A percentile compares a stretch with the other conserved stretches of the same genome.
These are phyloP conservation scores for Corchorus olitorius DNA, from an alignment of 345 rosid genomes.

Conservation along the genomic window DNA sequence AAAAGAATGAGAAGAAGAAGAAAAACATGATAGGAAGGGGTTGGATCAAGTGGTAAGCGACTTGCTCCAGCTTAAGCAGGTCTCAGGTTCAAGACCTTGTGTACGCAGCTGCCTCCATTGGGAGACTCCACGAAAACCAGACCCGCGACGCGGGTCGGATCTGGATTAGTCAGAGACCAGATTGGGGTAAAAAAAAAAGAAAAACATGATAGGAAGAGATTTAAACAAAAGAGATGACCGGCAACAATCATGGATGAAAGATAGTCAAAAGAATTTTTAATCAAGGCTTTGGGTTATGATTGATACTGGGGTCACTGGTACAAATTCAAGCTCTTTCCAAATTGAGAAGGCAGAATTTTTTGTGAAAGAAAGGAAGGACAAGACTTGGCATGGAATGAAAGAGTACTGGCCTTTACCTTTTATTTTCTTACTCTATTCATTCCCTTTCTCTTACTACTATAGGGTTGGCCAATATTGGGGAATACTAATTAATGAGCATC, in stretches of 20 bases:
- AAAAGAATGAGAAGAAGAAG: too few relatives aligned
- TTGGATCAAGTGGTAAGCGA: too few relatives aligned
- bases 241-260: neutral
- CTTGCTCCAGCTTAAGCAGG: too few relatives aligned
- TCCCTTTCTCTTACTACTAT: neutral
- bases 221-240: neutral
- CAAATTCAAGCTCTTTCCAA: slow-evolving; percentile 1
- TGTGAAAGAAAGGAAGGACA: neutral
- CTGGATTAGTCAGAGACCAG: too few relatives aligned
- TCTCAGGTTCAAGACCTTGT: too few relatives aligned
- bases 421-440: neutral
- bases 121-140: too few relatives aligned
- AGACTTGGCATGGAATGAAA: neutral
- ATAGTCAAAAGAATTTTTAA: slow-evolving; percentile 17
- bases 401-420: neutral
- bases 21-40: neutral
- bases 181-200: too few relatives aligned
- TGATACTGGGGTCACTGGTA: slow-evolving; percentile 1
- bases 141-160: too few relatives aligned
- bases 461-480: neutral
- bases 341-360: neutral
- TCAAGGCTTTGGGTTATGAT: slow-evolving; percentile 18
- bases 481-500: slow-evolving; percentile 5
- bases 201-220: neutral
- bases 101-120: too few relatives aligned